Base-by-base conservation (phyloP, 495 filamentous ascomycete species). In the Penicillium silybi region DNA sequence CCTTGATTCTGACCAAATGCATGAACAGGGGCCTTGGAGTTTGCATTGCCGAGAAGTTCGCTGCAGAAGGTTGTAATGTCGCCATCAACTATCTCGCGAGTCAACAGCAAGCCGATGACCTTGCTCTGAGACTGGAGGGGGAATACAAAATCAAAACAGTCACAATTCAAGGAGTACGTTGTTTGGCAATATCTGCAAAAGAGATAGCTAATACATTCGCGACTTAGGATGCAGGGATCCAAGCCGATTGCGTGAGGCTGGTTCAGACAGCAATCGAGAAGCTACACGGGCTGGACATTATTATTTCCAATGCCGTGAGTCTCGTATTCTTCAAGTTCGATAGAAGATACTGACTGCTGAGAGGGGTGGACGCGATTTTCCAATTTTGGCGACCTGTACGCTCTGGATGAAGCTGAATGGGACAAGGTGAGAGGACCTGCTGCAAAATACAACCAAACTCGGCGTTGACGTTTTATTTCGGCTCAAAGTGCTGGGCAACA, bases 31-130 rank as follows among this genome's bases (percentile, higher is more conserved):
- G 45, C 4, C 45, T 48, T 39, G 45, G 45, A 17, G 32, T 35
- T 10, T 20, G 16, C 20, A 35, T 48, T 25, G 45, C 45, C 13
- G 45, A 48, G 15, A 48, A 48, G 16, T 48, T 48, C 11, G 45
- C 45, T 22, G 35, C 15, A 19, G 45, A 48, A 25, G 45, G 45
- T 2, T 38, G 45, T 18, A 39, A 48, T 16, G 2, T 48, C 17
- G 34, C 45, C 11, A 48, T 48, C 34, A 48, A 48, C 15, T 48
- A 48, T 39, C 45, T 48, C 13, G 39, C 27, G n/a, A 48, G 45
- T 39, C 34, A 39, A 6, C 32, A 48, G 34, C 19, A 39, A 25
- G 45, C 45, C 4, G 20, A 39, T 17, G 18, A 39, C 6, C 45
- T 48, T 9, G 45, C 45, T 23, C 2, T 22, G 19, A 18, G 38